phyloP scores from a whole-genome alignment of 2,329 filamentous ascomycete genomes.

The Capronia americana region DNA sequence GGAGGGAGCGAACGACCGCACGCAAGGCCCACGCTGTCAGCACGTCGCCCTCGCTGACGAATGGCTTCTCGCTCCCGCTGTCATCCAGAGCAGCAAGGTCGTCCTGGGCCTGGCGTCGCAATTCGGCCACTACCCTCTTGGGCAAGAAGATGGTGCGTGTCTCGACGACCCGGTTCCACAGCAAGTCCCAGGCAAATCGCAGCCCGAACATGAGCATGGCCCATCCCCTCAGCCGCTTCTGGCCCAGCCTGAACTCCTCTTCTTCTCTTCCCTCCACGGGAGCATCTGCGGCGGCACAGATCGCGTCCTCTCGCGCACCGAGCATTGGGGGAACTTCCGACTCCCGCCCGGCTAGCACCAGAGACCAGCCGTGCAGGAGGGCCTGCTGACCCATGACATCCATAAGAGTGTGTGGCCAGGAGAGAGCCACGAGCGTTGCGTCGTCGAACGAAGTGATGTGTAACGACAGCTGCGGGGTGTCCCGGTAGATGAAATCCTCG shows the following conservation, averaged over 20 bases:
- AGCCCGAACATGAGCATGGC: slow-evolving; percentile 5
- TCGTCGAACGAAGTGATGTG: slow-evolving; percentile 10
- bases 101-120: slow-evolving; percentile 1
- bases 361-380: slow-evolving; percentile 5
- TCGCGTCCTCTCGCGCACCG: background rate
- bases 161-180: slow-evolving; percentile 11
- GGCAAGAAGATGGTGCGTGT: slow-evolving; percentile 1
- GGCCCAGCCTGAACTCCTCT: slow-evolving; percentile 4
- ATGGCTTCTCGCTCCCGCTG: background rate
- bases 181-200: slow-evolving; percentile 7
- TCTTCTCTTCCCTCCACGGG: background rate
- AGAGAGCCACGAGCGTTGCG: slow-evolving; percentile 11
- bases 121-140: slow-evolving; percentile 1
- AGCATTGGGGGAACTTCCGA: slow-evolving; percentile 2
- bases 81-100: background rate
- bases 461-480: slow-evolving; percentile 10
- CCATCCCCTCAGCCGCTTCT: slow-evolving; percentile 6
- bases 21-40: slow-evolving; percentile 1
- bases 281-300: background rate
- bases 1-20: background rate
- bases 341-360: slow-evolving; percentile 11
- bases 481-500: slow-evolving; percentile 2
- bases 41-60: slow-evolving; percentile 12
- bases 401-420: slow-evolving; percentile 8
- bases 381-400: slow-evolving; percentile 6